Percentiles rank a stretch among this genome's conserved stretches.
Conservation (phyloP, 352 stramenopile species). For the Phytophthora tentaculata region DNA sequence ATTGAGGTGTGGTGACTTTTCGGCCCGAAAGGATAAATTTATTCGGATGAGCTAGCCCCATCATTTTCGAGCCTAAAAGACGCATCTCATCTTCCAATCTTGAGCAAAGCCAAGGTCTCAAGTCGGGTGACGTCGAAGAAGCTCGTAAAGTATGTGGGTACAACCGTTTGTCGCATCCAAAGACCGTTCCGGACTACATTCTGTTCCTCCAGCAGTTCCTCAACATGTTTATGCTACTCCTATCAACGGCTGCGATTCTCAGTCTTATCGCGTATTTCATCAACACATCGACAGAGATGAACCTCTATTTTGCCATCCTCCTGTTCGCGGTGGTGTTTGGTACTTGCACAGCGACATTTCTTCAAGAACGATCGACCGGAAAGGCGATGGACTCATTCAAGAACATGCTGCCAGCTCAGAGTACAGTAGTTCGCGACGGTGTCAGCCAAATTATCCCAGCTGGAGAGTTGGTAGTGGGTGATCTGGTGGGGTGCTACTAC, state of each 20-base stretch:
- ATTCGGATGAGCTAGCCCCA: too few species aligned
- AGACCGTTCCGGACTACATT: slow-evolving; percentile 39
- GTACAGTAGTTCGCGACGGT: slow-evolving; percentile 55
- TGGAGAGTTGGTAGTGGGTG: slow-evolving; percentile 54
- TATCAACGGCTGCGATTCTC: slow-evolving; percentile 39
- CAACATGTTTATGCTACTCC: slow-evolving; percentile 55
- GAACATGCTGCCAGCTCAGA: slow-evolving; percentile 52
- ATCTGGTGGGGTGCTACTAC: too few species aligned
- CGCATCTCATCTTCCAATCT: slow-evolving; percentile 35
- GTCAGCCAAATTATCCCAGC: slow-evolving; percentile 46
- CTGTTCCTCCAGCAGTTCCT: slow-evolving; percentile 57
- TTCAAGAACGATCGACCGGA: slow-evolving; percentile 44
- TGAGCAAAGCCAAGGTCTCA: slow-evolving; percentile 41
- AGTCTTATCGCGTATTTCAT: slow-evolving; percentile 49
- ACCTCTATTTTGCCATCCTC: slow-evolving; percentile 49
- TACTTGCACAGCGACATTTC: slow-evolving; percentile 50
- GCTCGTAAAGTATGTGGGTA: slow-evolving; percentile 33
- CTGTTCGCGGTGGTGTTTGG: slow-evolving; percentile 49
- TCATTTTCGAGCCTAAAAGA: slow-evolving; percentile 26
- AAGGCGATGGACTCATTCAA: slow-evolving; percentile 64
- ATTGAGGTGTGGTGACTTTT: too few species aligned
- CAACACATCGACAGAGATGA: slow-evolving; percentile 44
- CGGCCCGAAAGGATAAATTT: too few species aligned
- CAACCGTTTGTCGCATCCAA: slow-evolving; percentile 48
- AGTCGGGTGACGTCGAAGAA: slow-evolving; percentile 17